Percentiles rank a stretch among this genome's conserved stretches.
These are phyloP conservation scores for Boletus vermiculosoides DNA, from an alignment of 768 basidiomycete species.

Conservation along the genomic window DNA sequence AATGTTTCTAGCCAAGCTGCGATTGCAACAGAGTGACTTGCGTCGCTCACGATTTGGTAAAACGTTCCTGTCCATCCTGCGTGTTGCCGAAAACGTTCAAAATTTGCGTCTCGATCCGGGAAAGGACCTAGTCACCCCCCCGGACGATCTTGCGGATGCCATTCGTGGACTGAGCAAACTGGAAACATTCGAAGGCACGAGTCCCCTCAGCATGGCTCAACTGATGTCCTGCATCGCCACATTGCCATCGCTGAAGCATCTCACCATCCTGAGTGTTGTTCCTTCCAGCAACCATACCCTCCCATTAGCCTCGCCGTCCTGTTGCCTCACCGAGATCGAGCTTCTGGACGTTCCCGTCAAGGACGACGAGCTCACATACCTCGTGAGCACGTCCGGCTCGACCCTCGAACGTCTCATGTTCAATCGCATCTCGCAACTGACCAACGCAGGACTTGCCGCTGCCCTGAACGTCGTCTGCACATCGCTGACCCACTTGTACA, in stretches of 20 bases:
- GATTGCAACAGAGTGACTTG: background rate
- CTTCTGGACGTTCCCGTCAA: background rate
- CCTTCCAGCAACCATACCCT: background rate
- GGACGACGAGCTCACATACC: slow-evolving; percentile 11
- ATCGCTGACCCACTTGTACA: background rate
- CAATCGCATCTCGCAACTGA: background rate
- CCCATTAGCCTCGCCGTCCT: background rate
- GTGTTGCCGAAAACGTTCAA: background rate
- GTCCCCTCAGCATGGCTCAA: slow-evolving; percentile 1
- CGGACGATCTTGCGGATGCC: background rate
- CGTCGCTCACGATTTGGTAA: background rate
- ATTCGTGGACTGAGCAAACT: background rate
- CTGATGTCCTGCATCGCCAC: slow-evolving; percentile 2
- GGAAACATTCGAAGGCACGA: background rate
- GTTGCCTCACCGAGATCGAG: slow-evolving; percentile 1
- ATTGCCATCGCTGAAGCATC: slow-evolving; percentile 10
- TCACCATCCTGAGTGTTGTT: background rate
- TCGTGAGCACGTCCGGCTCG: slow-evolving; percentile 3
- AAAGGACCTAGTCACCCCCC: background rate
- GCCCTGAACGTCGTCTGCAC: background rate
- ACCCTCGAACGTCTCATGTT: slow-evolving; percentile 10
- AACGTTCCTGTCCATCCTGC: slow-evolving; percentile 4
- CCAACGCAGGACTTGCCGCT: slow-evolving; percentile 2
- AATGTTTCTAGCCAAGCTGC: background rate
- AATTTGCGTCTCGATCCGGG: background rate